Conservation (phyloP, 2,329 filamentous ascomycete species). For the Penicillium decumbens region DNA sequence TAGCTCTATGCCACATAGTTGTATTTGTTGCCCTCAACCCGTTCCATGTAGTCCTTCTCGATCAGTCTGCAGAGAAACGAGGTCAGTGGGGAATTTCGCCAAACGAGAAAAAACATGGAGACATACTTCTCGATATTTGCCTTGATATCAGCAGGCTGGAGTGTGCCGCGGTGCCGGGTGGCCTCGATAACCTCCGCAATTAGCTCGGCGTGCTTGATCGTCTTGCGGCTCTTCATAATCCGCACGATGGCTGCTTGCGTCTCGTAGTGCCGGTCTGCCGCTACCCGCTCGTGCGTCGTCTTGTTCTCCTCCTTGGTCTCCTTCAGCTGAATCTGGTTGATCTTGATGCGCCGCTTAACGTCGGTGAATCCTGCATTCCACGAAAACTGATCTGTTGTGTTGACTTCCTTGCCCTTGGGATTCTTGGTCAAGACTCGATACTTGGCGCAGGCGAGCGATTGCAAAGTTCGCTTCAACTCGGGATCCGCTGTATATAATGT, state of each 20-base stretch:
- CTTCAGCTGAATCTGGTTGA: slow-evolving; percentile 96
- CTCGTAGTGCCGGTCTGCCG: slow-evolving; percentile 86
- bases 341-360: slow-evolving; percentile 86
- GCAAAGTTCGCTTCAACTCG: slow-evolving; percentile 83
- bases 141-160: slow-evolving; percentile 87
- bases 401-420: slow-evolving; percentile 78
- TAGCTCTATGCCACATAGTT: slow-evolving; percentile 60
- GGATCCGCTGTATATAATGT: slow-evolving; percentile 52
- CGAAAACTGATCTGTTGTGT: slow-evolving; percentile 72
- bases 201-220: slow-evolving; percentile 77
- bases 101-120: neutral
- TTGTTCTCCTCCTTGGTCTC: slow-evolving; percentile 95
- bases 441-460: slow-evolving; percentile 90
- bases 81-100: neutral
- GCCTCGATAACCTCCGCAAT: slow-evolving; percentile 89
- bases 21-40: slow-evolving; percentile 65
- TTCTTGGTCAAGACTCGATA: slow-evolving; percentile 77
- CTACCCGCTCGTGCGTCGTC: slow-evolving; percentile 84
- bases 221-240: slow-evolving; percentile 94
- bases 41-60: slow-evolving; percentile 88
- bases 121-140: slow-evolving; percentile 89
- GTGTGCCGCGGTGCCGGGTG: slow-evolving; percentile 77
- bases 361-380: slow-evolving; percentile 75
- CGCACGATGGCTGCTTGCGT: slow-evolving; percentile 94
- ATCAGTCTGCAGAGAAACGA: slow-evolving; percentile 58